Percentiles rank a stretch among this genome's conserved stretches.
Conservation (phyloP, 768 basidiomycete species). For the Kwoniella newhampshirensis region DNA sequence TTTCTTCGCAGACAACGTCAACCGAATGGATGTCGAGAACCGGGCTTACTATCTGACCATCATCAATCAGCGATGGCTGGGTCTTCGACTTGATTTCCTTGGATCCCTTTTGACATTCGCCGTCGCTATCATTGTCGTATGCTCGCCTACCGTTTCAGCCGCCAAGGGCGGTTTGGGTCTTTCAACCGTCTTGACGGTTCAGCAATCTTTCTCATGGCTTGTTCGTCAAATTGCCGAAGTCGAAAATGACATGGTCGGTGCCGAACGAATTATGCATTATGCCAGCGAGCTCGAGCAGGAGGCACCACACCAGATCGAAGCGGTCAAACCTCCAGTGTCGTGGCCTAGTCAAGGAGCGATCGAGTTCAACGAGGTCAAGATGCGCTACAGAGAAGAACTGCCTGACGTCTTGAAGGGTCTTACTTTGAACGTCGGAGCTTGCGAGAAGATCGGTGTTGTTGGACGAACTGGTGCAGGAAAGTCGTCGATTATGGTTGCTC, state of each 20-base stretch:
- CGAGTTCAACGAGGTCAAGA: slow-evolving; percentile 70
- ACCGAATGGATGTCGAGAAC: slow-evolving; percentile 80
- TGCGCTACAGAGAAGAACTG: slow-evolving; percentile 84
- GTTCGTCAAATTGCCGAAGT: slow-evolving; percentile 61
- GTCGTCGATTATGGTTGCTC: slow-evolving; percentile 81
- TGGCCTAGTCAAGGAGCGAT: slow-evolving; percentile 79
- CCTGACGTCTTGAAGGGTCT: slow-evolving; percentile 83
- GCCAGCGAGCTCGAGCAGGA: slow-evolving; percentile 78
- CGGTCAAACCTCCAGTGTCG: slow-evolving; percentile 60
- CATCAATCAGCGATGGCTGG: slow-evolving; percentile 80
- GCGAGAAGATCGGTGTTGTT: slow-evolving; percentile 91
- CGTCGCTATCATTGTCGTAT: slow-evolving; percentile 76
- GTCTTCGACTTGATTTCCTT: slow-evolving; percentile 82
- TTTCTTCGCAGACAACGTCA: slow-evolving; percentile 72
- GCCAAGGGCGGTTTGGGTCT: slow-evolving; percentile 76
- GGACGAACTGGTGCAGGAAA: slow-evolving; percentile 79
- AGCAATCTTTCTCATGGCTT: slow-evolving; percentile 57
- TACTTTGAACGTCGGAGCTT: slow-evolving; percentile 66
- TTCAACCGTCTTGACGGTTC: slow-evolving; percentile 74
- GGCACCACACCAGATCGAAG: slow-evolving; percentile 66
- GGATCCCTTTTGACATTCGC: slow-evolving; percentile 73
- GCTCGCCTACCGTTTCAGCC: slow-evolving; percentile 73
- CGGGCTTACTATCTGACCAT: slow-evolving; percentile 80
- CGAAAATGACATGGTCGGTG: slow-evolving; percentile 83
- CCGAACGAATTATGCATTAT: slow-evolving; percentile 66